Conservation (phyloP, 768 basidiomycete species). For the Crucibulum laeve region DNA sequence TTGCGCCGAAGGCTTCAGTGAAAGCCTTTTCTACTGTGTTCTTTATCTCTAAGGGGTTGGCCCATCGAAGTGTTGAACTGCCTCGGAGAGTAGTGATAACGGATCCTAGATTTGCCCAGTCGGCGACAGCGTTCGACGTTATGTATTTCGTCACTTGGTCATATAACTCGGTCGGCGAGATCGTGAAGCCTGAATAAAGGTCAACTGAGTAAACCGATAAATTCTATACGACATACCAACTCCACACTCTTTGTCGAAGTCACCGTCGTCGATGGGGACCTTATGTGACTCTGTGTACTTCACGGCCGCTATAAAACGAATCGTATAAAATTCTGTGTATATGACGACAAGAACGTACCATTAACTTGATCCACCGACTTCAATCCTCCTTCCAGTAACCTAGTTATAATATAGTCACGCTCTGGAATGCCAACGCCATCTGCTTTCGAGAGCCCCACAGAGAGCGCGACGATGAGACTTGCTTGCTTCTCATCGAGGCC, state of each 20-base stretch:
- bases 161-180: slow-evolving; percentile 63
- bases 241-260: slow-evolving; percentile 79
- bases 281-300: slow-evolving; percentile 67
- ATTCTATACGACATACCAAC: slow-evolving; percentile 60
- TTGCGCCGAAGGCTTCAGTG: slow-evolving; percentile 64
- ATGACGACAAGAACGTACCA: slow-evolving; percentile 44
- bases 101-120: slow-evolving; percentile 75
- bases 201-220: slow-evolving; percentile 1
- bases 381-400: slow-evolving; percentile 68
- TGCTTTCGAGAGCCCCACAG: slow-evolving; percentile 56
- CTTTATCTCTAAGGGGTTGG: slow-evolving; percentile 80
- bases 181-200: slow-evolving; percentile 61
- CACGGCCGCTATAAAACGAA: slow-evolving; percentile 51
- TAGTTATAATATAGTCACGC: slow-evolving; percentile 58
- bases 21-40: slow-evolving; percentile 72
- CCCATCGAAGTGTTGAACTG: slow-evolving; percentile 72
- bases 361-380: slow-evolving; percentile 83
- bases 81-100: slow-evolving; percentile 61
- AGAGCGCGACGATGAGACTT: slow-evolving; percentile 62
- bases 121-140: slow-evolving; percentile 45
- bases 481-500: slow-evolving; percentile 77
- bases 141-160: slow-evolving; percentile 54
- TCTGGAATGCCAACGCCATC: slow-evolving; percentile 44
- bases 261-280: slow-evolving; percentile 56
- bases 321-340: slow-evolving; percentile 3